Conservation (phyloP, 2,329 filamentous ascomycete species). For the Exophiala bonariae region DNA sequence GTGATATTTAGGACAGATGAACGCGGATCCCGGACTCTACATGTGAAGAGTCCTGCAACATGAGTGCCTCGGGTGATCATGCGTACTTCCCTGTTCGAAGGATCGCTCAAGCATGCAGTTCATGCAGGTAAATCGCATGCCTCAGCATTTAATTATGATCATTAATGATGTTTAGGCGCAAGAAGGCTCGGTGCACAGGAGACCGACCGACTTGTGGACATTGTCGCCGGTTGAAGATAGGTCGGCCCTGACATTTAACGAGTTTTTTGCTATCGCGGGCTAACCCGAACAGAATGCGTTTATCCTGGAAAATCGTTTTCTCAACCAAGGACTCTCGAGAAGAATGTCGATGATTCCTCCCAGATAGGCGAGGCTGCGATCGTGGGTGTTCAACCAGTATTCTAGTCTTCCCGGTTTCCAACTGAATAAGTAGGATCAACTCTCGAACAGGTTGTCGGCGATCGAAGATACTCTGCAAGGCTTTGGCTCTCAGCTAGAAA, state of each 20-base stretch:
- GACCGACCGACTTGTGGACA: slow-evolving; percentile 5
- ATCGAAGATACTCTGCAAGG: neutral
- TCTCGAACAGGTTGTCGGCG: neutral
- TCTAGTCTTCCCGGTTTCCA: too few species aligned
- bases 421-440: neutral
- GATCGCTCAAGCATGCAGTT: neutral
- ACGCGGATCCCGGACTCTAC: too few species aligned
- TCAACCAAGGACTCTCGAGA: neutral
- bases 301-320: neutral
- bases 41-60: too few species aligned
- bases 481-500: neutral
- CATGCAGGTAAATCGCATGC: neutral
- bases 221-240: slow-evolving; percentile 3
- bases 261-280: neutral
- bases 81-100: neutral
- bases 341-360: neutral
- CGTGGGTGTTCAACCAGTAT: neutral
- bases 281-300: neutral
- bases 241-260: neutral
- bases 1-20: too few species aligned
- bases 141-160: neutral
- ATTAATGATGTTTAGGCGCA: slow-evolving; percentile 4
- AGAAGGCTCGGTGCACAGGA: slow-evolving; percentile 13
- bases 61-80: too few species aligned
- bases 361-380: neutral